Evolutionary conservation across 345 rosid species (phyloP).

Genomic region (Eucalyptus cladocalyx): DNA sequence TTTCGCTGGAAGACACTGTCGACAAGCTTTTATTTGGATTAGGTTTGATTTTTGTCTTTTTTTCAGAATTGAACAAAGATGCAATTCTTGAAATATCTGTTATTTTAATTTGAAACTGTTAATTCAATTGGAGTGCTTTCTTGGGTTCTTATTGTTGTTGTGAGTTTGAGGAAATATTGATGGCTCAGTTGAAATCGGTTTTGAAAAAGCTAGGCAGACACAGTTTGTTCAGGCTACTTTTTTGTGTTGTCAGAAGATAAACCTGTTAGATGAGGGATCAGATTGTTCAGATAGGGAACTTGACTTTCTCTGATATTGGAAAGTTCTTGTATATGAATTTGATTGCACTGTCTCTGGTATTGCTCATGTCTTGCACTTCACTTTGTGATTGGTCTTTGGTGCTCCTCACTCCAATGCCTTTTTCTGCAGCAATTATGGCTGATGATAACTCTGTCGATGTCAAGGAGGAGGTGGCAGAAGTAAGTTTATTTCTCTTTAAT

Average conservation of each 20-base stretch:
- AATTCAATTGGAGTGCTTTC: neutral
- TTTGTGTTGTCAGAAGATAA: neutral
- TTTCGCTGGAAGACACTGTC: neutral
- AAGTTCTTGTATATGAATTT: neutral
- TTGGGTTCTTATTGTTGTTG: neutral
- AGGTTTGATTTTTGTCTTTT: neutral
- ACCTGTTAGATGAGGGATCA: neutral
- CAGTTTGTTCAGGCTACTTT: neutral
- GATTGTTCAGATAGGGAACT: neutral
- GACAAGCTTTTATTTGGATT: neutral
- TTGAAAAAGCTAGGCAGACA: neutral
- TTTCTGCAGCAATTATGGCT: slow-evolving; percentile 18
- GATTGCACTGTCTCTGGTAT: neutral
- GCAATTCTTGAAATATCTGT: neutral
- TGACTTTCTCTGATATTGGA: neutral
- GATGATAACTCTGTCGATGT: slow-evolving; percentile 27
- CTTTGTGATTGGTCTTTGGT: neutral
- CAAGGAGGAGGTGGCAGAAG: slow-evolving; percentile 51
- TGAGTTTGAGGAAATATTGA: neutral
- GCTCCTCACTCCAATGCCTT: neutral
- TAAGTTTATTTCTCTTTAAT: neutral
- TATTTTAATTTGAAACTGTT: neutral
- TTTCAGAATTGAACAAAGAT: neutral
- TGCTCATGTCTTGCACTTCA: neutral
- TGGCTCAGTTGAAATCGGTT: neutral